These are phyloP conservation scores for Penicillium vulpinum DNA, from an alignment of 2,329 filamentous ascomycete species.

Conservation along the genomic window DNA sequence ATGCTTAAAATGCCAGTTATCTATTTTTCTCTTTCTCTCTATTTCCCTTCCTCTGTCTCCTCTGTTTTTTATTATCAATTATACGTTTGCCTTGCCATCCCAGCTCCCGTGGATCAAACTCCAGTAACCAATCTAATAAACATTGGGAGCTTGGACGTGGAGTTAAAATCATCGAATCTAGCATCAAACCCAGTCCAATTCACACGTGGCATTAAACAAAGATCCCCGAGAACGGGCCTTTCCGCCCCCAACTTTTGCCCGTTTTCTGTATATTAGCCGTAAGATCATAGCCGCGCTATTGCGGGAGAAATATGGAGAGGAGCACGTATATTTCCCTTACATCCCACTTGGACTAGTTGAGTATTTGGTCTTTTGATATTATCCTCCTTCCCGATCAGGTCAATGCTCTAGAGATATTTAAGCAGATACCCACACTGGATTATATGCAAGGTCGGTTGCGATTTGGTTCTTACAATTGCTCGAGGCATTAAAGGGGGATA, in stretches of 20 bases:
- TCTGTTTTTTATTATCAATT: background rate
- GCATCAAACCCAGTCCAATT: background rate
- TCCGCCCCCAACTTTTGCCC: background rate
- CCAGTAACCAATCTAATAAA: background rate
- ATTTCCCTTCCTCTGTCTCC: background rate
- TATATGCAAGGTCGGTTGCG: background rate
- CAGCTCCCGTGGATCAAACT: background rate
- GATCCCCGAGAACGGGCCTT: background rate
- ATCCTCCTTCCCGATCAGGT: background rate
- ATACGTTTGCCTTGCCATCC: too few relatives aligned
- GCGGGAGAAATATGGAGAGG: background rate
- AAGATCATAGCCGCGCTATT: background rate
- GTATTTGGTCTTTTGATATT: background rate
- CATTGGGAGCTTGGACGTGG: background rate
- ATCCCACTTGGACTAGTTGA: background rate
- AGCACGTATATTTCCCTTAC: background rate
- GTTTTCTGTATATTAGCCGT: background rate
- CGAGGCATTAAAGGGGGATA: background rate
- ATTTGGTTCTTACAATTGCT: background rate
- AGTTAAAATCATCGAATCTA: background rate
- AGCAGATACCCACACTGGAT: background rate
- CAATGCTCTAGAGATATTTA: background rate
- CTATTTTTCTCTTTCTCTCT: background rate
- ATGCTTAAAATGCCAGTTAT: background rate
- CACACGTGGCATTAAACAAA: background rate